Base-by-base conservation (phyloP, 345 rosid species). In the Euphorbia peplus region DNA sequence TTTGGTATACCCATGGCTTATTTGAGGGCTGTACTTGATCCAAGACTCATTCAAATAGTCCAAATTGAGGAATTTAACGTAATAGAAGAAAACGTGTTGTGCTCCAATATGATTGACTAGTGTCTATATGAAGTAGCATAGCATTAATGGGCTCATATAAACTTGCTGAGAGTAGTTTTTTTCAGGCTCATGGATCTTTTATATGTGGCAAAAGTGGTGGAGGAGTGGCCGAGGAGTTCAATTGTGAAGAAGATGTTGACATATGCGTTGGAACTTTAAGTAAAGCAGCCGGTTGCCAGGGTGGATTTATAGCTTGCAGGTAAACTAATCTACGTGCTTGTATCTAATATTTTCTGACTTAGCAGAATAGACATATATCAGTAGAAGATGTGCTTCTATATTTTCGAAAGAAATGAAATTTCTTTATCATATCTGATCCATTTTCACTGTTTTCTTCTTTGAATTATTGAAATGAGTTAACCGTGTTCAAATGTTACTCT, bases 301-400 rank as follows among this genome's bases (percentile, higher is more conserved):
- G 99, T 30, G 99, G 99, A 73, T 95, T 91, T 78, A 80, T 95
- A 15, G 88, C 95, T 26, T 95, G 99, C 96, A 91, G 97, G 97
- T 92, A 79, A 60, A 42, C 3, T 52, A 2, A 58, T 41, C 29
- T 18, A 13, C 63, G 41, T 44, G 28, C 56, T 71, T 39, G 53
- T 54, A 9, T 3, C 50, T 51, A 24, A 14, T 10, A 44, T 64
- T 44, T 67, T 54, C 29, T 35, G 7, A 18, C 48, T 11, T 64
- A 63, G 52, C 60, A 68, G 35, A 63, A 60, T 19, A 60, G 26
- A 51, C 9, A 19, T 12, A 9, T 18, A 5, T 24, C 7, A 25
- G 24, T 52, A 52, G 8, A 52, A 66, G 1, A 13, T 26, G 28
- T 18, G 26, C 26, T 47, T 28, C 15, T 50, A 52, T 1, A 56